A percentile compares a stretch with the other conserved stretches of the same genome.
These are phyloP conservation scores for Euphorbia tirucalli DNA, from an alignment of 345 rosid species.

Conservation along the genomic window DNA sequence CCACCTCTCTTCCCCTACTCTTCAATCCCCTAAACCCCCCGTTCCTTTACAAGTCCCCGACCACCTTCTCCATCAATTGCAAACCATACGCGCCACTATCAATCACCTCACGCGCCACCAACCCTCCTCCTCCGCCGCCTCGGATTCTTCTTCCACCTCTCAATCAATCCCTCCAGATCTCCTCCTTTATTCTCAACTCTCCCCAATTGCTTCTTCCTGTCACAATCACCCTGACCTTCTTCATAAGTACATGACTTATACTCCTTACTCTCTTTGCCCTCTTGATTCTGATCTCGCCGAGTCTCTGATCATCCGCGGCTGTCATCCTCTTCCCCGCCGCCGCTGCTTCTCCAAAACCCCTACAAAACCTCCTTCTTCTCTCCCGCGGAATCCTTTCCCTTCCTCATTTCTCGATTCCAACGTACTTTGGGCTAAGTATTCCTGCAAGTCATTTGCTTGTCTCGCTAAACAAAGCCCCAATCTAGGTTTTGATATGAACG, in stretches of 20 bases:
- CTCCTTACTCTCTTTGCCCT: constrained; percentile 82
- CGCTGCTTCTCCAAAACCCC: constrained; percentile 93
- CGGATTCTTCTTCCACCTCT: constrained; percentile 25
- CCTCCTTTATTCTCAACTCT: constrained; percentile 68
- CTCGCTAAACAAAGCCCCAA: constrained; percentile 47
- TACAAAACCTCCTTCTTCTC: constrained; percentile 40
- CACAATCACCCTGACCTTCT: constrained; percentile 84
- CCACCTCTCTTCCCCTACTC: constrained; percentile 78
- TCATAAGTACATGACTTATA: constrained; percentile 78
- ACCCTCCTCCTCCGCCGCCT: constrained; percentile 32
- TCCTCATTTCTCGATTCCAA: constrained; percentile 59
- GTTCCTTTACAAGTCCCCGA: constrained; percentile 58
- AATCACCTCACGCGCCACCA: constrained; percentile 82
- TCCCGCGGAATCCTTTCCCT: constrained; percentile 52
- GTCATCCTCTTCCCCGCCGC: constrained; percentile 98
- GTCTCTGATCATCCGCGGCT: constrained; percentile 84
- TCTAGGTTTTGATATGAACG: constrained; percentile 57
- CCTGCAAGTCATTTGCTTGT: constrained; percentile 75
- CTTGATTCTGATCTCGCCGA: constrained; percentile 69
- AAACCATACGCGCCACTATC: constrained; percentile 90
- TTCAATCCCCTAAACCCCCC: constrained; percentile 53
- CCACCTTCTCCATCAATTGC: constrained; percentile 78
- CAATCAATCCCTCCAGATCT: constrained; percentile 70
- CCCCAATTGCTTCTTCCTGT: constrained; percentile 87
- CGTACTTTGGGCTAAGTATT: constrained; percentile 67